Evolutionary conservation across 306 rosid species (phyloP), one percentile per base, ranked within the genome.

Genomic region (Trifolium dubium): DNA sequence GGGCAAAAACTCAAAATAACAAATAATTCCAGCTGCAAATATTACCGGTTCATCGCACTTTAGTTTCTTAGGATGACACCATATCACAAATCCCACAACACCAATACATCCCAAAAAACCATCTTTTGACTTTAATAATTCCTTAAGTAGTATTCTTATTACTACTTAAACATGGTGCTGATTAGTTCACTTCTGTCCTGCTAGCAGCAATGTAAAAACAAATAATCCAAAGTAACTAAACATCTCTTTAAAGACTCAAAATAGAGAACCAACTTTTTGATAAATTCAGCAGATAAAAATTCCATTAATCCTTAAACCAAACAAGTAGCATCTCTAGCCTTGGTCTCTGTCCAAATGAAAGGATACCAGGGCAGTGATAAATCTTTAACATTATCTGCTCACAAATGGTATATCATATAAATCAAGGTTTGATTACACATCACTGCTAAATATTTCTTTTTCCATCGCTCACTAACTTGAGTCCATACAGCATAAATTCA

Each of bases 401-500:
- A 83, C 35, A 67, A 49, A 68, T 30, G 79, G 79, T 70, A 87
- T 84, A 79, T 84, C 80, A n/a, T 1, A 73, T 79, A 69, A 83
- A 81, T 68, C 74, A 82, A 78, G 81, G 58, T 69, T 80, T 71
- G 82, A 73, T 81, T 82, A 84, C 82, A 85, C 75, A 86, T 75
- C 83, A 82, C 83, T 55, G 77, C 87, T 86, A 71, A 80, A 73
- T 79, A 69, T 83, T 81, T 79, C 80, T 70, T 80, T 63, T 76
- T 78, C 84, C 85, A 73, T 82, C 84, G 75, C 82, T 82, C 79
- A 73, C 76, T 61, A 72, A 68, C 82, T 81, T 61, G 51, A 77
- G 84, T 85, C 90, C 98, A 71, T 84, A 81, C 88, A 88, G 89
- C 83, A 72, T 65, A 85, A 80, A 75, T 39, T 76, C 71, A 75